Evolutionary conservation across 1,284 basidiomycete species (phyloP).

Genomic region (Rhodotorula sp.): DNA sequence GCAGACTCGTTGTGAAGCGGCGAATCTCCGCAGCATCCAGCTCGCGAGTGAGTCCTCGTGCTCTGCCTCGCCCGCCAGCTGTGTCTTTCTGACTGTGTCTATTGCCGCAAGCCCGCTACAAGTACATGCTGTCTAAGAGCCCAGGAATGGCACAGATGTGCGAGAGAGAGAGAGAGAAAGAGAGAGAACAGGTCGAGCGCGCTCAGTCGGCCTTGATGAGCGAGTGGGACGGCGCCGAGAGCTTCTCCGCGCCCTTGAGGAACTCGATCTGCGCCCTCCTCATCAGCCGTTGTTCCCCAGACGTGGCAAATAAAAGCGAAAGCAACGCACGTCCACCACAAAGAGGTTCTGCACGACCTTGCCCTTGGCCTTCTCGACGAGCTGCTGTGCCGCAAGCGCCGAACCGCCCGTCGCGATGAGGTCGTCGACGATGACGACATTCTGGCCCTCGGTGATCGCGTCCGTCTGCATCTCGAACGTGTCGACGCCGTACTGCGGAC

Average conservation of each 20-base stretch:
- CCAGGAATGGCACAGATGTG: no score
- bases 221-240: slow-evolving; percentile 36
- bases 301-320: background rate
- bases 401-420: slow-evolving; percentile 97
- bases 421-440: slow-evolving; percentile 89
- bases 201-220: slow-evolving; percentile 36
- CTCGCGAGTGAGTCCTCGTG: no score
- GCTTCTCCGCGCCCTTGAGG: slow-evolving; percentile 39
- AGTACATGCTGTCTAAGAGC: no score
- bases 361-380: slow-evolving; percentile 60
- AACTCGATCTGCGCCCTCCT: slow-evolving; percentile 11
- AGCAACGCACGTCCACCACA: slow-evolving; percentile 30
- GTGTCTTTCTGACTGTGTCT: no score
- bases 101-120: no score
- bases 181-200: background rate
- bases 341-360: slow-evolving; percentile 39
- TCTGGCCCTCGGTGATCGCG: slow-evolving; percentile 79
- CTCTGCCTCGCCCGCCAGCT: no score
- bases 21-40: no score
- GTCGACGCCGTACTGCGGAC: slow-evolving; percentile 36
- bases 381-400: slow-evolving; percentile 88
- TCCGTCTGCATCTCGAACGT: slow-evolving; percentile 81
- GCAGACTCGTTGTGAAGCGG: no score
- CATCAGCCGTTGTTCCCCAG: background rate
- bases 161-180: background rate